Percentiles rank a stretch among this genome's conserved stretches.
phyloP scores from a whole-genome alignment of 805 yeast species.

The Cephaloascus fragrans region DNA sequence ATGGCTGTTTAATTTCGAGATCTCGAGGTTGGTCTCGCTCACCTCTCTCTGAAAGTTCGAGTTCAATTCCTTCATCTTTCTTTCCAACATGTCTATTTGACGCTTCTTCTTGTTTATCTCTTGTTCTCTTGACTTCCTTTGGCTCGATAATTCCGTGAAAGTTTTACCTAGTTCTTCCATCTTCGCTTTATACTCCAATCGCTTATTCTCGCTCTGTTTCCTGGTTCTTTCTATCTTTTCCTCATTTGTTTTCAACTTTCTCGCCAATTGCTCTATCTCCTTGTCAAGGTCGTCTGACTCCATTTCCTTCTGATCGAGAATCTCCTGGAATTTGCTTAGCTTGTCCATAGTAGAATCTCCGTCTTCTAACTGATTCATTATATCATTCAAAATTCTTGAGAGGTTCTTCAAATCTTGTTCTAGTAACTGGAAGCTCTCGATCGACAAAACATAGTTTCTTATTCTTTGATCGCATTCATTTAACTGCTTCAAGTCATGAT shows the following conservation, averaged over 20 bases:
- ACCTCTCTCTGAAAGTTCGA: conserved; percentile 42
- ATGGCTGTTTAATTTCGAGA: conserved; percentile 45
- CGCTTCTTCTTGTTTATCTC: conserved; percentile 38
- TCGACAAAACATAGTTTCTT: conserved; percentile 40
- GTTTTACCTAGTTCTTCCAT: conserved; percentile 33
- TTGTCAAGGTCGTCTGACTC: conserved; percentile 30
- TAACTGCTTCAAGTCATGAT: conserved; percentile 25
- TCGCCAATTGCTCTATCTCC: conserved; percentile 33
- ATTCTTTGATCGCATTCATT: conserved; percentile 34
- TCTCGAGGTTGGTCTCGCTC: conserved; percentile 41
- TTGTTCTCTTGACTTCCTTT: conserved; percentile 35
- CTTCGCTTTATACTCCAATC: conserved; percentile 27
- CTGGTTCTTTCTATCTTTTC: conserved; percentile 37
- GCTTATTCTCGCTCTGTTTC: conserved; percentile 34
- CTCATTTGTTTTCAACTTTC: conserved; percentile 37
- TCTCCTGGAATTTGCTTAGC: conserved; percentile 27
- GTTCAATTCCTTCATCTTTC: conserved; percentile 25
- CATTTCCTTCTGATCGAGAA: conserved; percentile 24
- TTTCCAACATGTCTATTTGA: conserved; percentile 33
- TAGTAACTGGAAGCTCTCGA: conserved; percentile 44
- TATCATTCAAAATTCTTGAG: conserved; percentile 41
- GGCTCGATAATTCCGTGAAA: conserved; percentile 38
- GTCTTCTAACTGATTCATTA: conserved; percentile 32
- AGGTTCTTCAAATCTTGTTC: conserved; percentile 31
- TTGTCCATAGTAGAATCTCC: conserved; percentile 30